phyloP scores from a whole-genome alignment of 306 rosid species.

The cucumber (Cucumis sativus) region Cucumber_9930_V3 NC_026660.2:8968001-8968500 shows the following conservation, averaged over 20 bases:
- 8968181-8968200: constrained; percentile 23
- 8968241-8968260: constrained; percentile 21
- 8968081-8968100: neutral
- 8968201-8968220: constrained; percentile 31
- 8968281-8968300: constrained; percentile 25
- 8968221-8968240: constrained; percentile 29
- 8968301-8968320: constrained; percentile 39
- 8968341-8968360: constrained; percentile 46
- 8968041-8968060: constrained; percentile 44
- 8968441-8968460: constrained; percentile 10
- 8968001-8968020: constrained; percentile 25
- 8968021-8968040: constrained; percentile 39
- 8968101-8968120: neutral
- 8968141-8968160: constrained; percentile 53
- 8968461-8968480: constrained; percentile 25
- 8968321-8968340: constrained; percentile 37
- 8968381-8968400: constrained; percentile 20
- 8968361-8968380: constrained; percentile 28
- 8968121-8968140: neutral
- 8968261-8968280: constrained; percentile 24
- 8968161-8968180: constrained; percentile 19
- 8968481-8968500: constrained; percentile 23
- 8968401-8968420: constrained; percentile 26
- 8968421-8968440: constrained; percentile 26
- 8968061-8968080: constrained; percentile 15